A percentile compares a stretch with the other conserved stretches of the same genome.
Evolutionary conservation across 352 stramenopile species (phyloP).

Genomic region (Pythium vanterpoolii): DNA sequence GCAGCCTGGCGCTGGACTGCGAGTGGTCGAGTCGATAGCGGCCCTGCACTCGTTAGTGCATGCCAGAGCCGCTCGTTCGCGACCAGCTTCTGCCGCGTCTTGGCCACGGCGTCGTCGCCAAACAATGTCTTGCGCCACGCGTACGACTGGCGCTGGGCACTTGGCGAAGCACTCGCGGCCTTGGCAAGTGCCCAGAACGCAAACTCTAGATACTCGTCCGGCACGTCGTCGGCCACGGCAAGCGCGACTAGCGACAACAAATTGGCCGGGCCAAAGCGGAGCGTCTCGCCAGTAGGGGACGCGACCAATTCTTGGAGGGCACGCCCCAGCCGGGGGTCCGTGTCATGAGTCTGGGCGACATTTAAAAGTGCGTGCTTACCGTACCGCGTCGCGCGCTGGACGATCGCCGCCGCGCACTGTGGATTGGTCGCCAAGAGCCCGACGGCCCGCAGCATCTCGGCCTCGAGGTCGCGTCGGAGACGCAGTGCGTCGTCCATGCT

Average conservation of each 20-base stretch:
- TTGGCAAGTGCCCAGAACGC: conserved; percentile 52
- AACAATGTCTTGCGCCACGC: conserved; percentile 60
- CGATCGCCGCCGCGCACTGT: conserved; percentile 53
- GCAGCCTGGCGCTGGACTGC: conserved; percentile 49
- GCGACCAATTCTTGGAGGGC: conserved; percentile 51
- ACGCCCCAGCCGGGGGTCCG: conserved; percentile 51
- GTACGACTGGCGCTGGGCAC: conserved; percentile 37
- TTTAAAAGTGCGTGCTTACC: conserved; percentile 70
- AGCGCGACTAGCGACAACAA: conserved; percentile 63
- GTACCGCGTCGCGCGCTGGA: conserved; percentile 56
- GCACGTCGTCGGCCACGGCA: conserved; percentile 48
- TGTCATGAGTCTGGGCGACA: conserved; percentile 43
- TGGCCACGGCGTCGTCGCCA: conserved; percentile 47
- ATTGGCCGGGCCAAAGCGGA: conserved; percentile 61
- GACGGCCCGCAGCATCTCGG: conserved; percentile 47
- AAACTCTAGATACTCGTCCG: conserved; percentile 64
- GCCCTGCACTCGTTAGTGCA: conserved; percentile 17
- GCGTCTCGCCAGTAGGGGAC: conserved; percentile 34
- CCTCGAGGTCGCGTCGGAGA: conserved; percentile 37
- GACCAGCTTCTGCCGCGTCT: conserved; percentile 53
- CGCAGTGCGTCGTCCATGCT: conserved; percentile 26
- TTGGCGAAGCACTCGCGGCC: neutral
- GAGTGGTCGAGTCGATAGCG: conserved; percentile 23
- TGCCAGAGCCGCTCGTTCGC: conserved; percentile 50
- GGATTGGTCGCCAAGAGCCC: conserved; percentile 48